Base-by-base conservation (phyloP, 768 basidiomycete species). In the Phanerochaete sordida region DNA sequence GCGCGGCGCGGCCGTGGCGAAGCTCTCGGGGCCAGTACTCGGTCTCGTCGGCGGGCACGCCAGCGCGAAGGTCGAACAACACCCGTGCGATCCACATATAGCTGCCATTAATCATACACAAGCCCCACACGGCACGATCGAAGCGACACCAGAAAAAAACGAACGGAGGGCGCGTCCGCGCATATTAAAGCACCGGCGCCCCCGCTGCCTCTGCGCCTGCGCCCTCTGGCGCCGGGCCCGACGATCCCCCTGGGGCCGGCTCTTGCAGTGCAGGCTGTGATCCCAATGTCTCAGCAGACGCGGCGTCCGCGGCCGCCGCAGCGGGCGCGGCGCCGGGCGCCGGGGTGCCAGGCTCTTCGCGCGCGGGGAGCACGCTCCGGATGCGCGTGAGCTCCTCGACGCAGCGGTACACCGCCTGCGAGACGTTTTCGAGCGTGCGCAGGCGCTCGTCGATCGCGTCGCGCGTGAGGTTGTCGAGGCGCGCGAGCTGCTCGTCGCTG, bases 391-490 rank as follows among this genome's bases (percentile, higher is more conserved):
- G 78, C 65, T 97, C 92, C 64, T 90, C 87, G 56, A 92, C 81
- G 66, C 92, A 87, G 21, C 81, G 79, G 68, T 84, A 84, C n/a
- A 94, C 77, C 2, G 86, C 81, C 37, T 78, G 78, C 39, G 93
- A 91, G 39, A 95, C 88, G 19, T 85, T 82, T 73, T 93, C 87
- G 37, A 98, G 74, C 39, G 93, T 81, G 45, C 85, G 79, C 62
- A 98, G 73, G 57, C 93, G 83, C 66, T 94, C 92, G 64, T 95
- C 91, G 51, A 97, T 89, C 6, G 89, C 88, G 64, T 91, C 89
- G 56, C 90, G 78, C 27, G 91, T 92, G 39, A 87, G 69, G 27
- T 66, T 74, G 63, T 93, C 90, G 72, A 93, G 74, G 21, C 78
- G 73, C 19, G 79, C 75, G 13, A 94, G 76, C 65, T 93, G 89